Percentiles rank a stretch among this genome's conserved stretches.
These are phyloP conservation scores for Geosmithia morbida DNA, from an alignment of 2,329 filamentous ascomycete genomes.

Conservation along the genomic window DNA sequence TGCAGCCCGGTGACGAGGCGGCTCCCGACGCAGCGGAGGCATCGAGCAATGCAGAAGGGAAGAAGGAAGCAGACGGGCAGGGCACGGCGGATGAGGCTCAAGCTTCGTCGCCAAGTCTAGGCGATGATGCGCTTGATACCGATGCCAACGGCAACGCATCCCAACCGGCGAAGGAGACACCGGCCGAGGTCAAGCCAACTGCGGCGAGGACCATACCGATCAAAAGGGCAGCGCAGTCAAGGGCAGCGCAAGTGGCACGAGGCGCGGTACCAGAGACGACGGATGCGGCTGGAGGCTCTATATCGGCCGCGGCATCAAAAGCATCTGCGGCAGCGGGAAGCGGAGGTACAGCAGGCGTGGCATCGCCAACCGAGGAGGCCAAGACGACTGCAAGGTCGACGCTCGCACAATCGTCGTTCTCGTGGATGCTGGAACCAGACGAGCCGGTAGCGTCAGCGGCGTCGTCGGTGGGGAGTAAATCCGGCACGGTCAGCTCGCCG, in stretches of 20 bases:
- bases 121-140: not conserved
- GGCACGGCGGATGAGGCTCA: not conserved
- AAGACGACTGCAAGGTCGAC: slow-evolving; percentile 41
- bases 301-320: not conserved
- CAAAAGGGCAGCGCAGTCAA: not conserved
- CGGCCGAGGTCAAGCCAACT: not conserved
- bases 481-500: slow-evolving; percentile 13
- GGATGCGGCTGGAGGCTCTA: no score
- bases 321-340: no score
- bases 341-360: slow-evolving; percentile 4
- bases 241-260: not conserved
- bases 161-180: not conserved
- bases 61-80: not conserved
- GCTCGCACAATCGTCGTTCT: slow-evolving; percentile 61
- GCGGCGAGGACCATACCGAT: not conserved
- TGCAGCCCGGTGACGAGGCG: slow-evolving; percentile 6
- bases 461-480: slow-evolving; percentile 8
- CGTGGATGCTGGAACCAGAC: slow-evolving; percentile 61
- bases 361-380: slow-evolving; percentile 22
- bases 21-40: not conserved
- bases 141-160: not conserved
- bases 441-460: slow-evolving; percentile 8
- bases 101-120: slow-evolving; percentile 1
- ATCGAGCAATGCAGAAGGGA: not conserved
- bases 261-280: not conserved